These are phyloP conservation scores for Xerocomellus chrysenteron DNA, from an alignment of 768 basidiomycete species.

Conservation along the genomic window DNA sequence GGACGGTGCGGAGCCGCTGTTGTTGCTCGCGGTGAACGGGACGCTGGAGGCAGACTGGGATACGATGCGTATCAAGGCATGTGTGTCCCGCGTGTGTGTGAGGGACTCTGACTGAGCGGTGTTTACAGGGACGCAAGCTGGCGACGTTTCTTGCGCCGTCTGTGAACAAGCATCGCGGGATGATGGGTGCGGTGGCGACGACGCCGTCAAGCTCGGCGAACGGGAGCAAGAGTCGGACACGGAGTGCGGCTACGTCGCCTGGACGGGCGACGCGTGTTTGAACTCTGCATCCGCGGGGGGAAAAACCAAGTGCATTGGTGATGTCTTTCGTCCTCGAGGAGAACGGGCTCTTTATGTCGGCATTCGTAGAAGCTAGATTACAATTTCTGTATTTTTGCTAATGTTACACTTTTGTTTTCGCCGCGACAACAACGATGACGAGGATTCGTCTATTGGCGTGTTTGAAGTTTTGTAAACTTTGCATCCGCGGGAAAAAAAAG, in stretches of 20 bases:
- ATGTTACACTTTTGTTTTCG: too few relatives aligned
- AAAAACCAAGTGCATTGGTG: too few relatives aligned
- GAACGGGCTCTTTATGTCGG: too few relatives aligned
- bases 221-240: constrained; percentile 26
- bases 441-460: too few relatives aligned
- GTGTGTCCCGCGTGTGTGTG: constrained; percentile 18
- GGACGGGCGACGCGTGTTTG: constrained; percentile 1
- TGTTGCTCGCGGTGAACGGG: constrained; percentile 71
- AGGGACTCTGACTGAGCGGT: neutral
- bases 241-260: constrained; percentile 30
- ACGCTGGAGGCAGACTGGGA: constrained; percentile 64
- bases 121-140: constrained; percentile 32
- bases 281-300: constrained; percentile 18
- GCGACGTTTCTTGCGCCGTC: constrained; percentile 34
- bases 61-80: constrained; percentile 60
- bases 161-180: constrained; percentile 37
- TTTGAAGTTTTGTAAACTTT: too few relatives aligned
- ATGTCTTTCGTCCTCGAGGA: too few relatives aligned
- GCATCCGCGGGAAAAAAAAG: constrained; percentile 14
- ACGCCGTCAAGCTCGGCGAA: constrained; percentile 5
- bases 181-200: constrained; percentile 16
- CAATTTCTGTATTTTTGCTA: too few relatives aligned
- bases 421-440: too few relatives aligned
- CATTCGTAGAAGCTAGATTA: too few relatives aligned
- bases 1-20: constrained; percentile 43